phyloP scores from a whole-genome alignment of 331 rosid species.

The Ulmus americana region DNA sequence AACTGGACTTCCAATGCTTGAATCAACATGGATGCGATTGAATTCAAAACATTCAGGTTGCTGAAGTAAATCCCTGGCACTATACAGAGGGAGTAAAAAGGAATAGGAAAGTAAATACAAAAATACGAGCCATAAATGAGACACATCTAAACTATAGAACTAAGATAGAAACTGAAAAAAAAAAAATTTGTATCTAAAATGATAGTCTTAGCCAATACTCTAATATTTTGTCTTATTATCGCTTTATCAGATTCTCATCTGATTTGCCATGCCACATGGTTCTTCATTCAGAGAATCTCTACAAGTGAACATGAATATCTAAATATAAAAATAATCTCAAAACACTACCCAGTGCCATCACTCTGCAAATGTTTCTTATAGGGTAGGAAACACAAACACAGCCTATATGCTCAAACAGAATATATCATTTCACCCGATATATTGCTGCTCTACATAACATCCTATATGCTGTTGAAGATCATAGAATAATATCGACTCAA shows the following conservation, averaged over 20 bases:
- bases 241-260: slow-evolving; percentile 38
- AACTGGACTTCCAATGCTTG: slow-evolving; percentile 57
- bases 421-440: no score
- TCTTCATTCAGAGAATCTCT: slow-evolving; percentile 41
- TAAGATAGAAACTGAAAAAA: slow-evolving; percentile 34
- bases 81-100: slow-evolving; percentile 24
- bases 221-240: no score
- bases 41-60: slow-evolving; percentile 78
- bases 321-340: slow-evolving; percentile 1
- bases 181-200: neutral
- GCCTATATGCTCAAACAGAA: no score
- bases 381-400: no score
- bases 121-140: neutral
- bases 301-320: slow-evolving; percentile 38
- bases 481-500: no score
- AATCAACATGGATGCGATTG: no score
- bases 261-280: slow-evolving; percentile 80
- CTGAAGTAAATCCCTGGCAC: slow-evolving; percentile 53
- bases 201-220: no score
- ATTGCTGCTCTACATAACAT: no score
- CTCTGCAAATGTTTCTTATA: no score
- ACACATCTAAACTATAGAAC: neutral
- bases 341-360: no score
- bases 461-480: no score
- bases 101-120: neutral